A percentile compares a stretch with the other conserved stretches of the same genome.
Conservation (phyloP, 2,329 filamentous ascomycete genomes). For the Bipolaris gigantea region DNA sequence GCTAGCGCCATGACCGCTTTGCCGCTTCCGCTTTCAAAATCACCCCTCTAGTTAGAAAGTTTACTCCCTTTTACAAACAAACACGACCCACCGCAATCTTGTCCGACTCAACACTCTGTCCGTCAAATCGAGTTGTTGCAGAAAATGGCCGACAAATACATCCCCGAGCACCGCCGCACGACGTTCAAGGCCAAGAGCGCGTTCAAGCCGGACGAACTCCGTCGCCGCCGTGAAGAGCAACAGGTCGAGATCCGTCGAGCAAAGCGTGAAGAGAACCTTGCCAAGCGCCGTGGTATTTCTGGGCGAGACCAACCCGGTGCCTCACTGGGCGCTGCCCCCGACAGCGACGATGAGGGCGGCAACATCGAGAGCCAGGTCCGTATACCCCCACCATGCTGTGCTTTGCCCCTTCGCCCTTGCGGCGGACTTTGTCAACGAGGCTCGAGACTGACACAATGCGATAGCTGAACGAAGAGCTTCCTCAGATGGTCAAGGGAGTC, state of each 20-base stretch:
- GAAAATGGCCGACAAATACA: constrained; percentile 97
- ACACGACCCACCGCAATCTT: constrained; percentile 24
- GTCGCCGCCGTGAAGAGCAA: constrained; percentile 96
- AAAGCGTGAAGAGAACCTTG: constrained; percentile 98
- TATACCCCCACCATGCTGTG: constrained; percentile 25
- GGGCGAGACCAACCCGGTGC: constrained; percentile 74
- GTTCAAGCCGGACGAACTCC: constrained; percentile 98
- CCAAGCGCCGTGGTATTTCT: constrained; percentile 94
- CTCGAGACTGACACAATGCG: constrained; percentile 18
- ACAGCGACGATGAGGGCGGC: constrained; percentile 95
- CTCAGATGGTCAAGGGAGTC: constrained; percentile 95
- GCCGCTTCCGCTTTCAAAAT: constrained; percentile 43
- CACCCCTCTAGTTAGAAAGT: constrained; percentile 34
- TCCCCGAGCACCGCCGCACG: constrained; percentile 97
- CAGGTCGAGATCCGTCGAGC: constrained; percentile 99
- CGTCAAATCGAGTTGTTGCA: constrained; percentile 32
- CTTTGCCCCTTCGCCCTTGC: background rate
- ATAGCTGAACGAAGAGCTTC: constrained; percentile 95
- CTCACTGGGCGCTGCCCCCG: constrained; percentile 81
- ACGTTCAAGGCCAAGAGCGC: constrained; percentile 99
- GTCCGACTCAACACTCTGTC: constrained; percentile 20
- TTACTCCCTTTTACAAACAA: constrained; percentile 40
- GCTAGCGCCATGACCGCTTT: constrained; percentile 28
- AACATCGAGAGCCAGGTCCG: constrained; percentile 96
- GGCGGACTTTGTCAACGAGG: background rate